phyloP scores from a whole-genome alignment of 495 filamentous ascomycete genomes.

The Filosporella fistucella region DNA sequence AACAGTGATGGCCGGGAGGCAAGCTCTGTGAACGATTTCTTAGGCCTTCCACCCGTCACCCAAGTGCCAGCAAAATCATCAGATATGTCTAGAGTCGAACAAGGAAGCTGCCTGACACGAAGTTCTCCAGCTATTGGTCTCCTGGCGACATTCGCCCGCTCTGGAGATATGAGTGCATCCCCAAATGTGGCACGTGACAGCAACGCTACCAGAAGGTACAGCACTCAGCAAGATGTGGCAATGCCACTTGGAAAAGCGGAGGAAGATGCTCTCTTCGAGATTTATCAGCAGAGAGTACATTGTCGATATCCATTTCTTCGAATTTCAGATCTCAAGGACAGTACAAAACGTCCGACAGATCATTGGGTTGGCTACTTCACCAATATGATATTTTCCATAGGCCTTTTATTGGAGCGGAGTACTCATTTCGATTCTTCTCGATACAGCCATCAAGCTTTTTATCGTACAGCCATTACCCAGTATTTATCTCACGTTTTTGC shows the following conservation, averaged over 20 bases:
- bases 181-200: background rate
- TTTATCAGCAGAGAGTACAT: background rate
- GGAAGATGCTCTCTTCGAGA: background rate
- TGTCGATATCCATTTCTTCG: background rate
- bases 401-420: background rate
- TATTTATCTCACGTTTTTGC: background rate
- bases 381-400: background rate
- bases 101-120: background rate
- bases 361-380: background rate
- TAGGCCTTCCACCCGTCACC: background rate
- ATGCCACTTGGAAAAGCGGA: background rate
- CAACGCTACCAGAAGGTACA: too few relatives aligned
- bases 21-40: background rate
- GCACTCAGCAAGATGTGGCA: background rate
- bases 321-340: background rate
- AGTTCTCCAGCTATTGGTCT: background rate
- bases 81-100: background rate
- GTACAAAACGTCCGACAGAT: background rate
- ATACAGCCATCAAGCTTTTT: background rate
- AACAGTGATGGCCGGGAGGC: background rate
- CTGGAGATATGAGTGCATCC: background rate
- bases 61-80: background rate
- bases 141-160: background rate
- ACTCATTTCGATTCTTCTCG: background rate
- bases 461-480: background rate